Evolutionary conservation across 805 yeast genomes (phyloP).

Genomic region (Pichia scutulata): DNA sequence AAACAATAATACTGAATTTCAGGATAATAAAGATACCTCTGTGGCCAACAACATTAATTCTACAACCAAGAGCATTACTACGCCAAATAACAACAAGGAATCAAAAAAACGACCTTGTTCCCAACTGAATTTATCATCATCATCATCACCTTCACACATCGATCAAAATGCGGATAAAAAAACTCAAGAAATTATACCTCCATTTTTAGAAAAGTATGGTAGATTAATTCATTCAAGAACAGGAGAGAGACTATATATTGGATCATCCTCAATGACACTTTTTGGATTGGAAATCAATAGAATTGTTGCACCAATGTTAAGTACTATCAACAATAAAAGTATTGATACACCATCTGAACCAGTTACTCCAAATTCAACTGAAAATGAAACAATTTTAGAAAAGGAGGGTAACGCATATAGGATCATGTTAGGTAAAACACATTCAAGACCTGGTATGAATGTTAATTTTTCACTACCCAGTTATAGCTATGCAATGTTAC

Average conservation of each 20-base stretch:
- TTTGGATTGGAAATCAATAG: constrained; percentile 73
- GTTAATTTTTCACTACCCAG: constrained; percentile 71
- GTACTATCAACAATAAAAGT: neutral
- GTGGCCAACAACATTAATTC: neutral
- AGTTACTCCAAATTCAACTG: neutral
- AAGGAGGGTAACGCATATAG: constrained; percentile 73
- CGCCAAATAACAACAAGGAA: no score
- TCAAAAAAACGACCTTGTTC: neutral
- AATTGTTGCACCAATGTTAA: constrained; percentile 22
- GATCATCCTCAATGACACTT: constrained; percentile 76
- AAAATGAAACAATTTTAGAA: constrained; percentile 44
- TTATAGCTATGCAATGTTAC: constrained; percentile 64
- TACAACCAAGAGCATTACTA: neutral
- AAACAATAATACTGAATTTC: neutral
- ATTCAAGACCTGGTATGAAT: constrained; percentile 58
- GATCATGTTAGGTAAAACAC: constrained; percentile 59
- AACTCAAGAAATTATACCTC: constrained; percentile 52
- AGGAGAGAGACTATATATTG: constrained; percentile 69
- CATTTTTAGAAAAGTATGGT: constrained; percentile 65
- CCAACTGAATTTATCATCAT: neutral
- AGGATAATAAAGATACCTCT: no score
- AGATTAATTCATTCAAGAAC: constrained; percentile 65
- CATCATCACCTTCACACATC: neutral
- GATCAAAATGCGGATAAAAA: constrained; percentile 3
- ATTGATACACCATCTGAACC: constrained; percentile 14